Conservation (phyloP, 495 filamentous ascomycete genomes). For the Daldinia concentrica region DNA sequence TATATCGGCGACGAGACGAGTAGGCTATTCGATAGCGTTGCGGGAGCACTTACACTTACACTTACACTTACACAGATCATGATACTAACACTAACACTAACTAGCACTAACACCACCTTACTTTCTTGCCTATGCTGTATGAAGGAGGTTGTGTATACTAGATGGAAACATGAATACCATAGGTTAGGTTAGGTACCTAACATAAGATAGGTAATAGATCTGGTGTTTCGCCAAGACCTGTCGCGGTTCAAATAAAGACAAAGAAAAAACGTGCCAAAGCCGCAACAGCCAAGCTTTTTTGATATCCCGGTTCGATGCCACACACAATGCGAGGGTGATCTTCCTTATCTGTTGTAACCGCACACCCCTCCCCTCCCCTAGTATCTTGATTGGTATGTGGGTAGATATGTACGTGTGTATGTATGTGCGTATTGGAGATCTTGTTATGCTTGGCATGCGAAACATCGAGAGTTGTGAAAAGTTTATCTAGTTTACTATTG, state of each 20-base stretch:
- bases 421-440: too few relatives aligned
- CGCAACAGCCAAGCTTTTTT: constrained; percentile 36
- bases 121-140: not conserved
- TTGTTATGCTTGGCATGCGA: not conserved
- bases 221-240: constrained; percentile 37
- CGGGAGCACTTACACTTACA: not conserved
- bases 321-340: not conserved
- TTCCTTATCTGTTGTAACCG: not conserved
- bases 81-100: not conserved
- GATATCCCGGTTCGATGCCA: not conserved
- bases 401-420: too few relatives aligned
- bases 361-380: not conserved
- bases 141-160: not conserved
- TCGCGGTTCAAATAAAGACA: constrained; percentile 39
- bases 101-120: not conserved
- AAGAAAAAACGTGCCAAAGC: constrained; percentile 13
- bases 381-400: not conserved
- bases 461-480: not conserved
- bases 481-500: too few relatives aligned
- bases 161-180: not conserved
- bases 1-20: not conserved
- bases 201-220: too few relatives aligned
- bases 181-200: too few relatives aligned
- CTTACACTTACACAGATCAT: not conserved
- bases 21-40: not conserved